Evolutionary conservation across 2,329 filamentous ascomycete genomes (phyloP).

Genomic region (Alternaria hordeiaustralica): DNA sequence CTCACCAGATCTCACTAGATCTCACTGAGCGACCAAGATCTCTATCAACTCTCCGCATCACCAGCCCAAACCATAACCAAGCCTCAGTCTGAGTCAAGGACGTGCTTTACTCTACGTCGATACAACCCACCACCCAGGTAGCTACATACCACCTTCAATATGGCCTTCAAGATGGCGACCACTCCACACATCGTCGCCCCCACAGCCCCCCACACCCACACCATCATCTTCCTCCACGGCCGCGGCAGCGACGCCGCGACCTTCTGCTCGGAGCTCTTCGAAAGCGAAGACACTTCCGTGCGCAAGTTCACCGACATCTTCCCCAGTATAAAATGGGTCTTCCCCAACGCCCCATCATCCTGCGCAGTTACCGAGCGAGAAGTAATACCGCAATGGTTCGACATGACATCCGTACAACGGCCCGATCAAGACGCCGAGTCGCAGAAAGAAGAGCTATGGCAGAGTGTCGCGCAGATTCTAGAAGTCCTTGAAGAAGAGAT

Average conservation of each 20-base stretch:
- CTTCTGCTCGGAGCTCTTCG: conserved; percentile 53
- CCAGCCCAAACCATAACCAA: neutral
- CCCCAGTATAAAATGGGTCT: conserved; percentile 54
- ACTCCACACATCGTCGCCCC: conserved; percentile 2
- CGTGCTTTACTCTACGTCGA: too few species aligned
- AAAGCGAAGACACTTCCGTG: conserved; percentile 13
- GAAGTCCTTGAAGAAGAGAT: conserved; percentile 22
- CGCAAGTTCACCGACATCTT: conserved; percentile 50
- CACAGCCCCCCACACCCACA: conserved; percentile 50
- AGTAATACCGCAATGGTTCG: conserved; percentile 56
- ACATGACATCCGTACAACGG: conserved; percentile 55
- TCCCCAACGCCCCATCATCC: conserved; percentile 52
- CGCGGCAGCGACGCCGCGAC: conserved; percentile 49
- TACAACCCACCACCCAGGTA: neutral
- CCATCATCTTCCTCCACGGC: conserved; percentile 58
- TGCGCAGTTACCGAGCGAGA: conserved; percentile 30
- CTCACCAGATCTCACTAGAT: neutral
- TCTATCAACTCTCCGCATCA: neutral
- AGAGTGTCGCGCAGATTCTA: conserved; percentile 48
- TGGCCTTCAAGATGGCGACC: neutral
- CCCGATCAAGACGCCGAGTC: conserved; percentile 52
- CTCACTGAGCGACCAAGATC: neutral
- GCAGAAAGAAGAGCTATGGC: conserved; percentile 51
- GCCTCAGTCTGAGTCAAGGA: neutral
- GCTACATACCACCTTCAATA: neutral